Evolutionary conservation across 2,329 filamentous ascomycete genomes (phyloP).

Genomic region (Trichophyton benhamiae): DNA sequence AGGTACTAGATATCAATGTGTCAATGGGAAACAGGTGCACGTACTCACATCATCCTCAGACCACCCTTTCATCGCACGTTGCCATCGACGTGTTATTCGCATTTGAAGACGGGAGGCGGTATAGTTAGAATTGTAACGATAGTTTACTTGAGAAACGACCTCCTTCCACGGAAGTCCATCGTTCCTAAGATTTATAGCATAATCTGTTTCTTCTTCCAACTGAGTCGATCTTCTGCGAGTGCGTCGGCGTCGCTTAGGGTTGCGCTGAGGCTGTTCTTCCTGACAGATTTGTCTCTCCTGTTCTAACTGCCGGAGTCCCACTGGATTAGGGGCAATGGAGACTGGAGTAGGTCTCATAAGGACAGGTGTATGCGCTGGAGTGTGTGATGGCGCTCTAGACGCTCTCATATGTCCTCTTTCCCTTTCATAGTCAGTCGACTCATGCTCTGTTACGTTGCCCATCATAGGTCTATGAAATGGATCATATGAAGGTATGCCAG

Average conservation of each 20-base stretch:
- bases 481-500: constrained; percentile 18
- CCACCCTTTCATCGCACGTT: constrained; percentile 28
- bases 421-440: constrained; percentile 19
- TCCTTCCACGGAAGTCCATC: constrained; percentile 29
- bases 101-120: constrained; percentile 32
- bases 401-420: constrained; percentile 17
- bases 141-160: constrained; percentile 26
- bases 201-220: constrained; percentile 29
- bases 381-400: constrained; percentile 15
- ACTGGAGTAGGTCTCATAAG: constrained; percentile 17
- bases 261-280: constrained; percentile 17
- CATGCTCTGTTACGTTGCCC: constrained; percentile 14
- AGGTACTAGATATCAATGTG: neutral
- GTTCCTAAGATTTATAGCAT: constrained; percentile 27
- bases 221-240: constrained; percentile 19
- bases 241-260: constrained; percentile 17
- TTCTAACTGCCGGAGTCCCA: constrained; percentile 29
- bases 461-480: constrained; percentile 8
- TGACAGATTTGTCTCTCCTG: constrained; percentile 23
- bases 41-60: constrained; percentile 35
- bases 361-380: constrained; percentile 6
- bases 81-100: constrained; percentile 24
- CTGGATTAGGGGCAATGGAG: constrained; percentile 29
- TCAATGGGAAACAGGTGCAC: constrained; percentile 17
- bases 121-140: constrained; percentile 27